Conservation (phyloP, 176 grass and related monocot genomes). For the Miscanthus lutarioriparius region DNA sequence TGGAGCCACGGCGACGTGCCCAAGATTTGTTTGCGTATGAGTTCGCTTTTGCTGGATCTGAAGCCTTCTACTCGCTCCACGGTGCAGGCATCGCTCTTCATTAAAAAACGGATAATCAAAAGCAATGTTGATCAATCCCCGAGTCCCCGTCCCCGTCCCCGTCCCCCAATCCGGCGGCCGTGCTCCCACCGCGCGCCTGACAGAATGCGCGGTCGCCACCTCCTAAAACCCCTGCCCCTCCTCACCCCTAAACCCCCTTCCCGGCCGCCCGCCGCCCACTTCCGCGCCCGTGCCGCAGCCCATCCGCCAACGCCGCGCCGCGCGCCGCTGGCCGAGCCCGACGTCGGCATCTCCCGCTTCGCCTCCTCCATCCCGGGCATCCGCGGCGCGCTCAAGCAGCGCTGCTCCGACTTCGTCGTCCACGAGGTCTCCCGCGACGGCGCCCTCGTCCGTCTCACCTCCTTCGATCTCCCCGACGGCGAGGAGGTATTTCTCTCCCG, state of each 20-base stretch:
- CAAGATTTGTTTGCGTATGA: no score
- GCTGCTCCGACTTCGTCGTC: constrained; percentile 89
- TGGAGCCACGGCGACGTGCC: no score
- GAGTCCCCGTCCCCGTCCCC: no score
- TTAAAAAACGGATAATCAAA: no score
- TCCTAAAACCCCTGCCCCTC: constrained; percentile 22
- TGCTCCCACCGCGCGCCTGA: neutral
- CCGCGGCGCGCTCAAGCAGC: constrained; percentile 77
- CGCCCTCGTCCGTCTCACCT: constrained; percentile 74
- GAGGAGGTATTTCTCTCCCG: constrained; percentile 35
- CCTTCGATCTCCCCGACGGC: constrained; percentile 67
- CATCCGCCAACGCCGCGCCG: neutral
- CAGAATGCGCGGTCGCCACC: constrained; percentile 45
- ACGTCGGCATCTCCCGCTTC: constrained; percentile 81
- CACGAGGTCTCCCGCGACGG: constrained; percentile 80
- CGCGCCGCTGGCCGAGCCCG: constrained; percentile 59
- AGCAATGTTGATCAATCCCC: no score
- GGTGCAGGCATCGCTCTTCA: no score
- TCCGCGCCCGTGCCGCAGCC: neutral
- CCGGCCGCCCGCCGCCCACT: neutral
- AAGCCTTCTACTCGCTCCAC: no score
- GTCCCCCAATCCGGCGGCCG: neutral
- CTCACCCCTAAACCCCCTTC: constrained; percentile 22
- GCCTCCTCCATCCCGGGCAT: constrained; percentile 81
- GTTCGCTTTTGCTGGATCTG: no score